A percentile compares a stretch with the other conserved stretches of the same genome.
Conservation (phyloP, 305 asterid species). For the Solanum hybrid region DNA sequence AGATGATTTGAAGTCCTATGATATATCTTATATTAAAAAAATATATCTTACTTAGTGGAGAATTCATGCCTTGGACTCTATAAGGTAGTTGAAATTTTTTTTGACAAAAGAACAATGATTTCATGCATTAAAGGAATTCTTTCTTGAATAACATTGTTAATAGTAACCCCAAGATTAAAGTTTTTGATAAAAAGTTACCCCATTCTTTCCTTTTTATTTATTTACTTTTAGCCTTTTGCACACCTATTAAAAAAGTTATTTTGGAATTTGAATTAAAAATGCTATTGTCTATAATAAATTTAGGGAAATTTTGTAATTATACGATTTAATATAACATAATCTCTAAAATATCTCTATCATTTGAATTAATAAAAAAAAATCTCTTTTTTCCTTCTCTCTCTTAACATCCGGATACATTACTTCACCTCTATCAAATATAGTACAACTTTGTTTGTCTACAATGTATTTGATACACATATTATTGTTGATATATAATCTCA, state of each 20-base stretch:
- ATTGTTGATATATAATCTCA: no score
- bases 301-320: no score
- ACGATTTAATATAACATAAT: no score
- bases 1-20: background rate
- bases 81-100: background rate
- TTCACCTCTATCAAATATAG: no score
- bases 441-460: no score
- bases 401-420: no score
- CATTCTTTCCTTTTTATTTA: background rate
- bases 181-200: background rate
- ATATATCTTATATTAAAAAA: background rate
- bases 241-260: background rate
- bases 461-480: no score
- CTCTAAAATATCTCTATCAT: no score
- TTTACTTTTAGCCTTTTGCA: background rate
- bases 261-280: background rate
- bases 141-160: background rate
- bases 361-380: no score
- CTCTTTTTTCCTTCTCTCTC: no score
- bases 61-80: background rate
- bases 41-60: background rate
- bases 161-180: background rate
- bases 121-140: background rate
- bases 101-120: background rate
- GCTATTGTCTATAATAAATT: background rate